Conservation (phyloP, 1,284 basidiomycete genomes). For the Malassezia furfur region DNA sequence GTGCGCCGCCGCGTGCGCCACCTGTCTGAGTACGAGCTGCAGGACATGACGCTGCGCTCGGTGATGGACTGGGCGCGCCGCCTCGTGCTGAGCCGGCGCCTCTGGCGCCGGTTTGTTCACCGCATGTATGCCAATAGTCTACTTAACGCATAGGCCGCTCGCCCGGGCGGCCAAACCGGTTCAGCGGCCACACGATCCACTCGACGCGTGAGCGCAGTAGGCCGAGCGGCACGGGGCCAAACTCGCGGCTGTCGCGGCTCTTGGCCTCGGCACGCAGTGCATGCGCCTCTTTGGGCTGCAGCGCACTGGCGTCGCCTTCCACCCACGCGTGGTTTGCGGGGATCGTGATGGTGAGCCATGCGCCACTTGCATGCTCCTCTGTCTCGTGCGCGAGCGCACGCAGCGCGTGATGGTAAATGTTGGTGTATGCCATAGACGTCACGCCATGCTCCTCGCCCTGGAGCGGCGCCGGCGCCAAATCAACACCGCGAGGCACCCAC, state of each 20-base stretch:
- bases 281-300: slow-evolving; percentile 4
- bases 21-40: slow-evolving; percentile 60
- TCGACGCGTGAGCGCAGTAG: slow-evolving; percentile 50
- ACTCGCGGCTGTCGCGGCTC: slow-evolving; percentile 18
- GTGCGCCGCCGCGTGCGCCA: background rate
- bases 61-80: slow-evolving; percentile 64
- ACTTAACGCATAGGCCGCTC: slow-evolving; percentile 14
- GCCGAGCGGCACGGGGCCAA: slow-evolving; percentile 50
- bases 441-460: background rate
- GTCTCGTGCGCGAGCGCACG: slow-evolving; percentile 4
- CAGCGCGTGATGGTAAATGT: slow-evolving; percentile 8
- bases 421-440: slow-evolving; percentile 12
- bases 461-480: slow-evolving; percentile 30
- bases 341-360: slow-evolving; percentile 27
- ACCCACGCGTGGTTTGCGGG: slow-evolving; percentile 51
- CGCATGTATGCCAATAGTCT: slow-evolving; percentile 56
- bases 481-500: slow-evolving; percentile 16
- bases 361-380: slow-evolving; percentile 9
- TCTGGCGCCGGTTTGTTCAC: slow-evolving; percentile 59
- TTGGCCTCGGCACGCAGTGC: slow-evolving; percentile 7
- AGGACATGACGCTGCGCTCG: slow-evolving; percentile 67
- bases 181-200: slow-evolving; percentile 50
- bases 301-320: slow-evolving; percentile 53
- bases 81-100: slow-evolving; percentile 57
- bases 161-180: slow-evolving; percentile 25